A percentile compares a stretch with the other conserved stretches of the same genome.
These are phyloP conservation scores for Imleria badia DNA, from an alignment of 768 basidiomycete species.

Conservation along the genomic window DNA sequence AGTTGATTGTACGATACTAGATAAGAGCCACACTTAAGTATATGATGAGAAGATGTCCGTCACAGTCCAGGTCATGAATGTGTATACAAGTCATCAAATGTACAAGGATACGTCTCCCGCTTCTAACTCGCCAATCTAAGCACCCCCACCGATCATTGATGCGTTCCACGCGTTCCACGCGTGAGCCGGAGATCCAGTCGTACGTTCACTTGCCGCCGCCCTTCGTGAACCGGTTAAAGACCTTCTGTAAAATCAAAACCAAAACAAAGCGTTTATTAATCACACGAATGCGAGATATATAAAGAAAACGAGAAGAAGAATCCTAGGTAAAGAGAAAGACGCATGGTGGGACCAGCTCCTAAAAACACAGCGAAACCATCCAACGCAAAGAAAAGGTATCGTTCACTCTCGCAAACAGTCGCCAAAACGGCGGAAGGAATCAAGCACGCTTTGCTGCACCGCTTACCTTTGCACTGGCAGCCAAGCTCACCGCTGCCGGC, in stretches of 20 bases:
- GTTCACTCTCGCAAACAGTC: background rate
- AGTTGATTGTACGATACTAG: too few species aligned
- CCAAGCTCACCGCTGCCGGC: conserved; percentile 24
- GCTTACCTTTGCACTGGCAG: conserved; percentile 35
- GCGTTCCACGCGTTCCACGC: background rate
- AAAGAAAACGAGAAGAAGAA: background rate
- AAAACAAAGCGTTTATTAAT: conserved; percentile 23
- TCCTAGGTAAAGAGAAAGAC: conserved; percentile 2
- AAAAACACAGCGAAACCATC: conserved; percentile 2
- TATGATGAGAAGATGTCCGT: too few species aligned
- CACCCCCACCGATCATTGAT: background rate
- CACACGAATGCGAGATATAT: conserved; percentile 9
- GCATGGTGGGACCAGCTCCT: background rate
- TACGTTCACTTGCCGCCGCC: conserved; percentile 25
- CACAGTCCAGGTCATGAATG: background rate
- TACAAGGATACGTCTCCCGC: conserved; percentile 3
- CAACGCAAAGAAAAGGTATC: background rate
- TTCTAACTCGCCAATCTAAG: background rate
- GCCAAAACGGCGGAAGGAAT: conserved; percentile 6
- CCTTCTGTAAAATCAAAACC: conserved; percentile 25
- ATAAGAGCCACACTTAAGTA: background rate
- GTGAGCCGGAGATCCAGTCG: background rate
- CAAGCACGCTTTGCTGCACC: conserved; percentile 11
- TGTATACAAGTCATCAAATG: conserved; percentile 2
- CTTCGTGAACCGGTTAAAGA: conserved; percentile 26